These are phyloP conservation scores for Primulina huaijiensis DNA, from an alignment of 257 asterid species.

Conservation along the genomic window DNA sequence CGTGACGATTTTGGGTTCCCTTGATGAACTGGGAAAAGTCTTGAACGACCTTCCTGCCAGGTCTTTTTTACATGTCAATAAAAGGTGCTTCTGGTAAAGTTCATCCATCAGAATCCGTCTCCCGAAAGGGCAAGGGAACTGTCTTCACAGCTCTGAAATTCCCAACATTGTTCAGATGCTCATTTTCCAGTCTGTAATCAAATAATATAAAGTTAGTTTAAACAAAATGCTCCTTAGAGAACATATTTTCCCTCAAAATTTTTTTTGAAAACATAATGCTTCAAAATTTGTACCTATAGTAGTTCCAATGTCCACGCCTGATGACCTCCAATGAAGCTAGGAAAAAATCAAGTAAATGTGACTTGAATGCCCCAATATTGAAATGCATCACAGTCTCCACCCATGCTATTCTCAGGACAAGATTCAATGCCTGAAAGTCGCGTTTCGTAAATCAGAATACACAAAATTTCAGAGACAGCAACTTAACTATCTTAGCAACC, in stretches of 20 bases:
- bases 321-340: slow-evolving; percentile 88
- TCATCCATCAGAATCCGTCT: slow-evolving; percentile 62
- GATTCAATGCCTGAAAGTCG: slow-evolving; percentile 58
- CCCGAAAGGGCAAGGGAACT: slow-evolving; percentile 87
- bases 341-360: slow-evolving; percentile 60
- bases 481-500: background rate
- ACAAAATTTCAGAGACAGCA: background rate
- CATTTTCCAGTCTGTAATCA: slow-evolving; percentile 76
- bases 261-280: background rate
- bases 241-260: background rate
- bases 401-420: slow-evolving; percentile 85
- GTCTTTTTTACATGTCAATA: slow-evolving; percentile 9
- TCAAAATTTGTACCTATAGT: slow-evolving; percentile 53
- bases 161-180: slow-evolving; percentile 87
- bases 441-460: background rate
- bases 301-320: slow-evolving; percentile 99
- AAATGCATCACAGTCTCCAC: slow-evolving; percentile 70
- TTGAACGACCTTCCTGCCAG: slow-evolving; percentile 15
- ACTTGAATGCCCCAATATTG: slow-evolving; percentile 54
- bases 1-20: background rate
- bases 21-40: slow-evolving; percentile 7
- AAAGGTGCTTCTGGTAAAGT: slow-evolving; percentile 7
- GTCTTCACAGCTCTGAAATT: slow-evolving; percentile 84
- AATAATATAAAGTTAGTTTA: background rate
- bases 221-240: background rate